Conservation (phyloP, 2,329 filamentous ascomycete genomes). For the Ophidiomyces ophidiicola region DNA sequence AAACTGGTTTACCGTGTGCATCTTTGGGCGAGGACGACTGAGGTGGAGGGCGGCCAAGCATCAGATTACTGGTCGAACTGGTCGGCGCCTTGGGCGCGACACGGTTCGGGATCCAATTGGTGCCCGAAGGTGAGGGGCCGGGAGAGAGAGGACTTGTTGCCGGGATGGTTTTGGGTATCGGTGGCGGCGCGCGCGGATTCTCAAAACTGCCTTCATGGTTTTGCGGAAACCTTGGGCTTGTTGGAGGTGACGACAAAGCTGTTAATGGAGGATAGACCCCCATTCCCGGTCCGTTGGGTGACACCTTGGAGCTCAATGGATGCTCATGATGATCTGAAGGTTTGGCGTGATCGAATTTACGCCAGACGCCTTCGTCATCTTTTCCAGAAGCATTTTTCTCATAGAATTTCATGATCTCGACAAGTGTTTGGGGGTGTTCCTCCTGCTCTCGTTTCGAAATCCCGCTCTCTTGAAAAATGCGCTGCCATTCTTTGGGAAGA, state of each 20-base stretch:
- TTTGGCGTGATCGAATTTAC: slow-evolving; percentile 88
- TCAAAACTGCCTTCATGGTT: slow-evolving; percentile 92
- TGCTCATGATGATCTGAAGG: slow-evolving; percentile 36
- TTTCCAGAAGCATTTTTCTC: slow-evolving; percentile 78
- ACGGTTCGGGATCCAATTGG: slow-evolving; percentile 57
- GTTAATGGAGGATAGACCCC: slow-evolving; percentile 44
- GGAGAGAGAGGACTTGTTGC: slow-evolving; percentile 40
- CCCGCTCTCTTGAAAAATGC: slow-evolving; percentile 84
- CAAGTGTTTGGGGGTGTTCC: slow-evolving; percentile 88
- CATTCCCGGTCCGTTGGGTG: slow-evolving; percentile 34
- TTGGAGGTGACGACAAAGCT: slow-evolving; percentile 61
- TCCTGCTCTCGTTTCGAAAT: slow-evolving; percentile 93
- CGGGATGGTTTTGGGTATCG: slow-evolving; percentile 55
- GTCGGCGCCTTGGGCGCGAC: slow-evolving; percentile 78
- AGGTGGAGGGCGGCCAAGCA: slow-evolving; percentile 33
- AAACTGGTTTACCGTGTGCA: slow-evolving; percentile 42
- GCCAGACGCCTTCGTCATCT: slow-evolving; percentile 76
- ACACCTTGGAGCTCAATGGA: slow-evolving; percentile 26
- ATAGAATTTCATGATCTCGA: slow-evolving; percentile 93
- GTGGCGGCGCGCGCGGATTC: slow-evolving; percentile 85
- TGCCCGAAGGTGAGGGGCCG: slow-evolving; percentile 17
- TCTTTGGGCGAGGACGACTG: slow-evolving; percentile 31
- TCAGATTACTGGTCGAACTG: slow-evolving; percentile 24
- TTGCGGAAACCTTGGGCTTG: slow-evolving; percentile 75
- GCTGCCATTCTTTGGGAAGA: slow-evolving; percentile 94